Evolutionary conservation across 108 stramenopile genomes (phyloP).

Genomic region (Nitzschia sp.): DNA sequence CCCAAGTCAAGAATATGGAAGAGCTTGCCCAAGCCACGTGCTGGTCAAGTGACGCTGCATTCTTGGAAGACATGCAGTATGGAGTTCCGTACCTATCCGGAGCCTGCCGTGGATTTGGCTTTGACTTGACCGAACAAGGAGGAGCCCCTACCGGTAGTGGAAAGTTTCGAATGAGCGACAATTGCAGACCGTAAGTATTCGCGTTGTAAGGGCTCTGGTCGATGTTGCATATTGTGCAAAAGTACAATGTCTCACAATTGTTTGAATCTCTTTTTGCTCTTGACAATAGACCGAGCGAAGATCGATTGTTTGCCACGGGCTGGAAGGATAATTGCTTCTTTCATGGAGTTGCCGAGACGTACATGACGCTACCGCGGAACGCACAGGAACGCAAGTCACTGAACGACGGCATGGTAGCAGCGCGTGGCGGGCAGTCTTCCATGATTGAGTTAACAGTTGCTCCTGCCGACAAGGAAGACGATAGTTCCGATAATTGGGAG

Average conservation of each 20-base stretch:
- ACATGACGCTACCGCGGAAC: conserved; percentile 43
- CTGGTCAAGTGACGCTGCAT: conserved; percentile 61
- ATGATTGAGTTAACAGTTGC: too few species aligned
- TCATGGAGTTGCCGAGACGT: conserved; percentile 60
- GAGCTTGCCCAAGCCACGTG: conserved; percentile 26
- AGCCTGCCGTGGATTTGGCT: conserved; percentile 68
- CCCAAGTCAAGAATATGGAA: not conserved
- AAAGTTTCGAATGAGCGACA: conserved; percentile 17
- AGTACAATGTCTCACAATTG: not conserved
- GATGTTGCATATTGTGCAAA: too few species aligned
- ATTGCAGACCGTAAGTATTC: conserved; percentile 45
- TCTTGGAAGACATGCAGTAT: conserved; percentile 49
- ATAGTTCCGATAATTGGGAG: conserved; percentile 6
- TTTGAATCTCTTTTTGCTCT: not conserved
- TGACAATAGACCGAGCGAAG: conserved; percentile 53
- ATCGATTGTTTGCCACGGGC: conserved; percentile 43
- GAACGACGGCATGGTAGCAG: not conserved
- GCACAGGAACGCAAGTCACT: conserved; percentile 35
- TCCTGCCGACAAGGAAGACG: conserved; percentile 6
- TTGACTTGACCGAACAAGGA: conserved; percentile 31
- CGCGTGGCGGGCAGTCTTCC: conserved; percentile 14
- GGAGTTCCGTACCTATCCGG: conserved; percentile 61
- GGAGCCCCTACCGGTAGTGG: not conserved
- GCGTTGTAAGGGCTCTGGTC: not conserved
- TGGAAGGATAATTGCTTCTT: conserved; percentile 70